Base-by-base conservation (phyloP, 768 basidiomycete genomes). In the Psilocybe sp. region DNA sequence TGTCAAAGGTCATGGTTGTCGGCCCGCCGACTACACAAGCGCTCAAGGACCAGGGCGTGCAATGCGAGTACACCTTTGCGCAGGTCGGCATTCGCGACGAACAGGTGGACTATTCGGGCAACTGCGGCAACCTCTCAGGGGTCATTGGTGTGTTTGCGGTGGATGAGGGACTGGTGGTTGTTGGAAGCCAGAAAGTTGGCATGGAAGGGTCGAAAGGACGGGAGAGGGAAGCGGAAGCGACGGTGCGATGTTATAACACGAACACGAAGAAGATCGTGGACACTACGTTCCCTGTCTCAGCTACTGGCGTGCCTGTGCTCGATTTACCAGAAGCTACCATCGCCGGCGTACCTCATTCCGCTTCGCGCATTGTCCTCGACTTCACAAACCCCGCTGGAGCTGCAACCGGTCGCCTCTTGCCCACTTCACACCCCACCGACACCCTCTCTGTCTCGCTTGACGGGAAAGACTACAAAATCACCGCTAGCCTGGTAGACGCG, bases 1-100 rank as follows among this genome's bases (percentile, higher is more conserved):
- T 88, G 5, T 87, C 85, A 33, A 92, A 92, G 61, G 78, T 89
- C 13, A 81, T 79, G 56, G 77, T 91, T 40, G 81, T 90, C 2
- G 79, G 75, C 6, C 49, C 71, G 39, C 73, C 84, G 5, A 72
- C 78, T 0, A 58, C 65, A 28, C 23, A 28, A 1, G 65, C 64
- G 10, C 78, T 78, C 48, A 60, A 62, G 44, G 64, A 67, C 1
- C 47, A 66, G 15, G 78, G 77, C 14, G 70, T 81, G 36, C 80
- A 87, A 44, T 78, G 79, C 15, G 84, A 85, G 55, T 90, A 89
- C 63, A 87, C 85, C 0, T 90, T 91, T 59, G 82, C 73, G 5
- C 80, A 83, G 57, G 72, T 82, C 23, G 80, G 80, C 12, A 81
- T 87, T 16, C 73, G 76, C 11, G 85, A 89, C 61, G 60, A 64